A percentile compares a stretch with the other conserved stretches of the same genome.
These are phyloP conservation scores for Xylogone sp. DNA, from an alignment of 2,329 filamentous ascomycete species.

Conservation along the genomic window DNA sequence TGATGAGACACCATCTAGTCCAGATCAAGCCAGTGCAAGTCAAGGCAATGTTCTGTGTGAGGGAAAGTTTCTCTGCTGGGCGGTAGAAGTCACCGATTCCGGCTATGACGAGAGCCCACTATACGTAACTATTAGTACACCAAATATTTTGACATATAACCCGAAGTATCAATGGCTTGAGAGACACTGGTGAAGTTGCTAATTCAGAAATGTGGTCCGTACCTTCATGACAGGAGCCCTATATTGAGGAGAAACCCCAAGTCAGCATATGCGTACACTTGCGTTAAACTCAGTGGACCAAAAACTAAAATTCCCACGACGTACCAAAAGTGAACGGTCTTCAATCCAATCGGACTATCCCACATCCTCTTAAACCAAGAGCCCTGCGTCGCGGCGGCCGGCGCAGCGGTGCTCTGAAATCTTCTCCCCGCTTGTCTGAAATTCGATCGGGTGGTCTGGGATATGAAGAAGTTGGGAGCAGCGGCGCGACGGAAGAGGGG, in stretches of 20 bases:
- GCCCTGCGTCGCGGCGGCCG: constrained; percentile 37
- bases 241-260: constrained; percentile 12
- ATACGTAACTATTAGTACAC: constrained; percentile 5
- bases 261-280: constrained; percentile 11
- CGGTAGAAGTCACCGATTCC: constrained; percentile 89
- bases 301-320: too few species aligned
- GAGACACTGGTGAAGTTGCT: not conserved
- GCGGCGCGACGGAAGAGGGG: constrained; percentile 42
- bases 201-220: constrained; percentile 20
- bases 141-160: not conserved
- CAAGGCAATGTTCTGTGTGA: constrained; percentile 88
- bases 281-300: too few species aligned
- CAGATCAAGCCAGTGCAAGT: constrained; percentile 92
- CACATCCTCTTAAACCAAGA: constrained; percentile 74
- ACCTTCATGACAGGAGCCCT: constrained; percentile 94
- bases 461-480: not conserved
- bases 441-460: constrained; percentile 31
- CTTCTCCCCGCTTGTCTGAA: constrained; percentile 45
- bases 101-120: constrained; percentile 92
- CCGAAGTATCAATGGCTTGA: not conserved
- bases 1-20: constrained; percentile 98
- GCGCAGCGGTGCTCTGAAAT: constrained; percentile 63
- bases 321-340: constrained; percentile 98
- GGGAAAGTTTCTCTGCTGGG: constrained; percentile 86
- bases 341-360: constrained; percentile 76